Conservation (phyloP, 768 basidiomycete genomes). For the Auriculariales sp. region DNA sequence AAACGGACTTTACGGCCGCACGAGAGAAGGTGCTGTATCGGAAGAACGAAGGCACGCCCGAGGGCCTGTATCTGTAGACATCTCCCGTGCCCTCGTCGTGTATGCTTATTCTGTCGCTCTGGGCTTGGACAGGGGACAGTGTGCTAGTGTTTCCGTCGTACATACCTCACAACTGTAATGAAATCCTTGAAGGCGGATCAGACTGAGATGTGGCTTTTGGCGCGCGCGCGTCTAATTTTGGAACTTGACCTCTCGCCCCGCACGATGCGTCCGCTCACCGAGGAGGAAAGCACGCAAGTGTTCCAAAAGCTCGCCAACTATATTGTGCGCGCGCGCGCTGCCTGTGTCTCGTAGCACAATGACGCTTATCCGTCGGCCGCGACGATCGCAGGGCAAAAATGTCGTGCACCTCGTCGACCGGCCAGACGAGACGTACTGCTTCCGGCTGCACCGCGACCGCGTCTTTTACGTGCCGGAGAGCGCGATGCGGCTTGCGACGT, state of each 20-base stretch:
- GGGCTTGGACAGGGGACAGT: no score
- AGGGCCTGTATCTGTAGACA: conserved; percentile 65
- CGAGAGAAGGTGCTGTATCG: conserved; percentile 93
- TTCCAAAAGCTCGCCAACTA: conserved; percentile 94
- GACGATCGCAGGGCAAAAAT: conserved; percentile 84
- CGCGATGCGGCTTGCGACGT: conserved; percentile 84
- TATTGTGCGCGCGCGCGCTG: conserved; percentile 41
- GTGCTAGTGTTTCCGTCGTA: no score
- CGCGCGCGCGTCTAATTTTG: no score
- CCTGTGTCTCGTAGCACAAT: background rate
- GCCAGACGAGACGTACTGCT: conserved; percentile 88
- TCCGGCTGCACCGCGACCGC: conserved; percentile 84
- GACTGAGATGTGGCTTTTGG: no score
- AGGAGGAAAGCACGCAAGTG: conserved; percentile 92
- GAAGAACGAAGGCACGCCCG: conserved; percentile 95
- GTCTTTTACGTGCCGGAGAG: conserved; percentile 96
- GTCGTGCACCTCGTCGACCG: conserved; percentile 90
- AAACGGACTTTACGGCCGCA: conserved; percentile 79
- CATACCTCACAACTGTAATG: no score
- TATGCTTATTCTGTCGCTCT: no score
- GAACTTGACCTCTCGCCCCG: no score
- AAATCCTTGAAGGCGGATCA: no score
- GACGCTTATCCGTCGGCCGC: background rate
- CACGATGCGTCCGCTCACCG: conserved; percentile 90
- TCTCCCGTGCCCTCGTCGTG: background rate